Conservation (phyloP, 1,284 basidiomycete genomes). For the Microbotryum scabiosae region DNA sequence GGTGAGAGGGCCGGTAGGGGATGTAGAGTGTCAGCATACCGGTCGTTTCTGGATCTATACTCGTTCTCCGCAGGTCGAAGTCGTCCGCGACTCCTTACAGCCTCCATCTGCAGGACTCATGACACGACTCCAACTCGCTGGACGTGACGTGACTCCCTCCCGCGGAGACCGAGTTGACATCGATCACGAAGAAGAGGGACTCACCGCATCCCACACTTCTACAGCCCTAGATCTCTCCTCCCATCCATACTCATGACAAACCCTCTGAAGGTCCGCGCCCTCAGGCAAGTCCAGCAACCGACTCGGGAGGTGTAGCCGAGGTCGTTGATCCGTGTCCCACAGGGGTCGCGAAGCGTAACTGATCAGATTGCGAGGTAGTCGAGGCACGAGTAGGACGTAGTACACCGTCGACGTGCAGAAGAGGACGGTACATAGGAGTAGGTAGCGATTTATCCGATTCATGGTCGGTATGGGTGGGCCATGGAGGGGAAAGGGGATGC, state of each 20-base stretch:
- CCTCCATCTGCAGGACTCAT: neutral
- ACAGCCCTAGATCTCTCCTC: conserved; percentile 20
- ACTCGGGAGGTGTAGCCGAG: conserved; percentile 44
- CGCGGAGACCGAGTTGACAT: neutral
- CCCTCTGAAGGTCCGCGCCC: conserved; percentile 44
- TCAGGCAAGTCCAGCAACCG: conserved; percentile 50
- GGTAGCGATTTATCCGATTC: too few species aligned
- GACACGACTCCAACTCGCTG: neutral
- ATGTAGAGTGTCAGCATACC: neutral
- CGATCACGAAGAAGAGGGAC: conserved; percentile 40
- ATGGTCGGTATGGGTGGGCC: too few species aligned
- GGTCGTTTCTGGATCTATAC: too few species aligned
- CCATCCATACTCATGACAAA: conserved; percentile 55
- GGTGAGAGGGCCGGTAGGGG: conserved; percentile 11
- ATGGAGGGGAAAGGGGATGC: too few species aligned
- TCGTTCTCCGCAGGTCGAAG: neutral
- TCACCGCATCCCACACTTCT: conserved; percentile 49
- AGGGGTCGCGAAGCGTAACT: conserved; percentile 55
- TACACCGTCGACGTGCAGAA: too few species aligned
- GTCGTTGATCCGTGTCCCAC: conserved; percentile 54
- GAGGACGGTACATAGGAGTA: too few species aligned
- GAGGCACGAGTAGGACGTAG: too few species aligned
- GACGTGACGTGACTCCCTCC: neutral
- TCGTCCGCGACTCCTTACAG: neutral
- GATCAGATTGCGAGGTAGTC: conserved; percentile 5